A percentile compares a stretch with the other conserved stretches of the same genome.
Evolutionary conservation across 2,329 filamentous ascomycete species (phyloP).

Genomic region (Ophiostoma fasciatum): DNA sequence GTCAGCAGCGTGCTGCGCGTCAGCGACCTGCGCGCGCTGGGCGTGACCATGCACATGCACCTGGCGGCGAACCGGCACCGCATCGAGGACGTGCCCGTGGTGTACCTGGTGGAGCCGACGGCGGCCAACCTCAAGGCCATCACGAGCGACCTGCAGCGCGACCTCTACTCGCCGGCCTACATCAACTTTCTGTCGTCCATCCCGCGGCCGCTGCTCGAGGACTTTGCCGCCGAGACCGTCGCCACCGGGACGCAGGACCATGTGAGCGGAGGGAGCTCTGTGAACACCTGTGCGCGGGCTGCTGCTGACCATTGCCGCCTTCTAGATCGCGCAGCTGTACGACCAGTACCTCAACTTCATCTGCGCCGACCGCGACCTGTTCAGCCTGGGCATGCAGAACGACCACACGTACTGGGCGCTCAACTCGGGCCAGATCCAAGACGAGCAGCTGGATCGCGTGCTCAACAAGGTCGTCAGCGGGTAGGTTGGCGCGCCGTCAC

Average conservation of each 20-base stretch:
- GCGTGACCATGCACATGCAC: slow-evolving; percentile 93
- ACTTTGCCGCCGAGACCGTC: slow-evolving; percentile 82
- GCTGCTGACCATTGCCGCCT: background rate
- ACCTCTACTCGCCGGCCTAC: slow-evolving; percentile 84
- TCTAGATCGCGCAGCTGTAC: slow-evolving; percentile 73
- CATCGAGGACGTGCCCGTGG: slow-evolving; percentile 90
- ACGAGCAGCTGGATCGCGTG: slow-evolving; percentile 74
- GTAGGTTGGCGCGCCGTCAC: background rate
- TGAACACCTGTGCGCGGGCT: background rate
- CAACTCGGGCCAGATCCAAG: slow-evolving; percentile 81
- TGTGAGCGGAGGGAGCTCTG: slow-evolving; percentile 3
- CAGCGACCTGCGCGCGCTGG: slow-evolving; percentile 81
- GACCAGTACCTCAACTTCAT: slow-evolving; percentile 98
- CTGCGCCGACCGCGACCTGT: slow-evolving; percentile 87
- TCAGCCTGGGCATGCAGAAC: slow-evolving; percentile 85
- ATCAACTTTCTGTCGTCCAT: slow-evolving; percentile 95
- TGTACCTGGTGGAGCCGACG: slow-evolving; percentile 91
- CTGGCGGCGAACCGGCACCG: slow-evolving; percentile 69
- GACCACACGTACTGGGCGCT: slow-evolving; percentile 88
- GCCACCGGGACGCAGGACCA: slow-evolving; percentile 65
- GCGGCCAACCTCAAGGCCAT: slow-evolving; percentile 67
- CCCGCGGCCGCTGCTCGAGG: slow-evolving; percentile 77
- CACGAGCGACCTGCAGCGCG: slow-evolving; percentile 70
- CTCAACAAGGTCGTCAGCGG: slow-evolving; percentile 89
- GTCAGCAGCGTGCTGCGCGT: slow-evolving; percentile 93